Evolutionary conservation across 129 eudicot genomes (phyloP).

Genomic region (Tagetes patula): DNA sequence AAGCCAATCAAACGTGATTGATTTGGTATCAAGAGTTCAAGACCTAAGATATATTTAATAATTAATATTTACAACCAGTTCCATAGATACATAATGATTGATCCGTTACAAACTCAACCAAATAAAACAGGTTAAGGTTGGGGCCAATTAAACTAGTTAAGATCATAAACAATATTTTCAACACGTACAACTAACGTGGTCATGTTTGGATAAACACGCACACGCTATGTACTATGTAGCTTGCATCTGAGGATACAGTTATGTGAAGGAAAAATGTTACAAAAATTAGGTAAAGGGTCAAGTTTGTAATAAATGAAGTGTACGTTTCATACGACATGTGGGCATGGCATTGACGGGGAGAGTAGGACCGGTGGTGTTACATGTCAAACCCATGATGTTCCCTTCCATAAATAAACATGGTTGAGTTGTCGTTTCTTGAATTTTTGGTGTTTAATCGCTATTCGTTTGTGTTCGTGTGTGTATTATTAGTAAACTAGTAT

Average conservation of each 20-base stretch:
- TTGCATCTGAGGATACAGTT: no score
- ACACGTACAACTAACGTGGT: not conserved
- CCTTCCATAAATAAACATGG: no score
- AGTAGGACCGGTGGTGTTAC: conserved; percentile 19
- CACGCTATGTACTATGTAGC: no score
- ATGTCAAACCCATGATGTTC: not conserved
- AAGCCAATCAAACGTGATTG: not conserved
- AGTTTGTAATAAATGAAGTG: conserved; percentile 27
- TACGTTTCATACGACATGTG: conserved; percentile 1
- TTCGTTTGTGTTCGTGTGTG: no score
- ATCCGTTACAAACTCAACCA: not conserved
- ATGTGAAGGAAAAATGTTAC: not conserved
- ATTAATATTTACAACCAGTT: not conserved
- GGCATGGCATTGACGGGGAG: not conserved
- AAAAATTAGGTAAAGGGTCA: conserved; percentile 13
- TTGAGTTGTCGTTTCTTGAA: not conserved
- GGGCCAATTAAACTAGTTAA: not conserved
- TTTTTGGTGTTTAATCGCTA: no score
- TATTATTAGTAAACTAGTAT: no score
- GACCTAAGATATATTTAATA: not conserved
- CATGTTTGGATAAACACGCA: no score
- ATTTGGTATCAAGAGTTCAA: not conserved
- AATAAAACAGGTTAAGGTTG: not conserved
- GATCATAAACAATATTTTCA: not conserved
- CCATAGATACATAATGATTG: no score